Conservation (phyloP, 768 basidiomycete genomes). For the Lentinula sp. region DNA sequence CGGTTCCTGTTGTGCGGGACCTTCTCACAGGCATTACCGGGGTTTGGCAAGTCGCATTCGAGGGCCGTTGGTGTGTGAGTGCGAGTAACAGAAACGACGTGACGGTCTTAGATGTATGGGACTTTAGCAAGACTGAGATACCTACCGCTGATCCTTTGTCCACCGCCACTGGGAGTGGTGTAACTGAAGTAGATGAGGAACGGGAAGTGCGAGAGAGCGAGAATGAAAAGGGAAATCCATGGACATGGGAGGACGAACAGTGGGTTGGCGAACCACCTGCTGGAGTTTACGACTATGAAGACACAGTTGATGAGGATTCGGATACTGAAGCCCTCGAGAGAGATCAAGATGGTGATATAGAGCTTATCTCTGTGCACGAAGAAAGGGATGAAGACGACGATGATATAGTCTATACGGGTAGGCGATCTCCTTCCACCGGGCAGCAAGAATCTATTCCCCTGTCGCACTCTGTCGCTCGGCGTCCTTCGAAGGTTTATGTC, state of each 20-base stretch:
- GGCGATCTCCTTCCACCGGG: background rate
- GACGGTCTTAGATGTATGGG: constrained; percentile 86
- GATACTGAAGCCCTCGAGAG: constrained; percentile 13
- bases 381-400: constrained; percentile 12
- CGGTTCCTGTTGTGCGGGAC: constrained; percentile 77
- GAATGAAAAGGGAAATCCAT: background rate
- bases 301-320: constrained; percentile 23
- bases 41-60: constrained; percentile 97
- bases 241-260: constrained; percentile 36
- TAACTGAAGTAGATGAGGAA: constrained; percentile 10
- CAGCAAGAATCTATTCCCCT: background rate
- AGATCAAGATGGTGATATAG: constrained; percentile 9
- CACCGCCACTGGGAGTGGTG: background rate
- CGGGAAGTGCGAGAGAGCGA: background rate
- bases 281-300: constrained; percentile 67
- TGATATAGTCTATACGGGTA: background rate
- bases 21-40: constrained; percentile 87
- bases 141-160: background rate
- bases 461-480: background rate
- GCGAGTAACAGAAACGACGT: constrained; percentile 78
- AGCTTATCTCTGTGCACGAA: constrained; percentile 4
- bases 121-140: constrained; percentile 49
- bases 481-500: background rate
- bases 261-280: constrained; percentile 78
- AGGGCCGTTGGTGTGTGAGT: constrained; percentile 90